Base-by-base conservation (phyloP, 768 basidiomycete species). In the Exidia glandulosa region DNA sequence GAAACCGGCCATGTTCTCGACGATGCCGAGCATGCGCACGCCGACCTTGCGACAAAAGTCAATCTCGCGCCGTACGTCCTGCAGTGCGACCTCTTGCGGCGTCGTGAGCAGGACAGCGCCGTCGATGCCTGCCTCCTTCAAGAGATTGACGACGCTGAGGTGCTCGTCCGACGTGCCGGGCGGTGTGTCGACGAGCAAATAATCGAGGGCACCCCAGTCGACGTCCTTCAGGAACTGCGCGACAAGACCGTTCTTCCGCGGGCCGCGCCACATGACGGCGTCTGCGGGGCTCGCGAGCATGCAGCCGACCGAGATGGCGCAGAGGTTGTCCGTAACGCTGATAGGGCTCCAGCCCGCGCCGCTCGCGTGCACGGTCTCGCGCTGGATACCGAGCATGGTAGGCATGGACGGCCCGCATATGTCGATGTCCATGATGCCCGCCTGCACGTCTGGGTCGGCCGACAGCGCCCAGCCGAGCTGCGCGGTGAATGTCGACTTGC, bases 1-100 rank as follows among this genome's bases (percentile, higher is more conserved):
- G 70, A 98, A 99, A 3, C 95, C 94, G 5, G 90, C 87, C 96
- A 99, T 99, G 68, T 99, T 99, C 73, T 99, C 96, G 25, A 99
- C 96, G 45, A 99, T 74, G 19, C 96, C 96, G 33, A 98, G 73
- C 32, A 99, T 86, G 33, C 82, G 81, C 47, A 99, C 86, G 10
- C 91, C 94, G 31, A 96, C 93, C 72, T 98, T 98, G 54, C 85
- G 77, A 70, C 96, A 98, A 66, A 99, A 99, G 72, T 97, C 90
- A 62, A 98, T 94, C 73, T 99, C 96, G 60, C 94, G 88, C 41
- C 90, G 82, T 1, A 99, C 96, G 70, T 99, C 96, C 71, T 98
- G 96, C 25, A 99, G 77, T 0, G 95, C 91, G 48, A 99, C 92
- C 69, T 98, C 96, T 70, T 99, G 96, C 0, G 96, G 96, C 0